These are phyloP conservation scores for Boechera divaricarpa DNA, from an alignment of 345 rosid species.

Conservation along the genomic window DNA sequence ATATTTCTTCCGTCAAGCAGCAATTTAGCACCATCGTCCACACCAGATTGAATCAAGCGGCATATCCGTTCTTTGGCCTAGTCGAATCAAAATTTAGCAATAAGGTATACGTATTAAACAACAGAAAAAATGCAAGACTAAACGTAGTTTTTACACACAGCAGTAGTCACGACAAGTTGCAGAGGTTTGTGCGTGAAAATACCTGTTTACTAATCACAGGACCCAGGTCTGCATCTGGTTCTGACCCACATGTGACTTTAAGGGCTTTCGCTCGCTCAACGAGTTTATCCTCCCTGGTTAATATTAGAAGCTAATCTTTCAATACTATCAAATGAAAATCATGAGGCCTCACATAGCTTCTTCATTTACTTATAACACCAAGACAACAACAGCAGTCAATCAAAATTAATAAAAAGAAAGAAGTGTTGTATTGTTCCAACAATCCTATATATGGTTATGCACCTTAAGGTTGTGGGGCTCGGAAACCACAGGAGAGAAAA, in stretches of 20 bases:
- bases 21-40: conserved; percentile 79
- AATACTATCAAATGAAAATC: not conserved
- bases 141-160: not conserved
- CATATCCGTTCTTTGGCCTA: conserved; percentile 95
- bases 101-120: not conserved
- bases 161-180: not conserved
- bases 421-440: not conserved
- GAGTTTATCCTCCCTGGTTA: conserved; percentile 73
- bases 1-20: conserved; percentile 90
- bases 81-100: conserved; percentile 39
- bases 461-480: not conserved
- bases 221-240: conserved; percentile 90
- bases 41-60: conserved; percentile 81
- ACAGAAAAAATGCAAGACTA: conserved; percentile 1
- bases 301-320: conserved; percentile 12
- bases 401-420: not conserved
- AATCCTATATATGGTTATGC: conserved; percentile 3
- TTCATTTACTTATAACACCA: not conserved
- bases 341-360: conserved; percentile 6
- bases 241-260: conserved; percentile 88
- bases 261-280: conserved; percentile 78
- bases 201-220: conserved; percentile 97
- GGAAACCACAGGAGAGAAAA: not conserved
- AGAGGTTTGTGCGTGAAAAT: not conserved
- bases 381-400: not conserved